Percentiles rank a stretch among this genome's conserved stretches.
Conservation (phyloP, 2,329 filamentous ascomycete genomes). For the Exophiala alcalophila region DNA sequence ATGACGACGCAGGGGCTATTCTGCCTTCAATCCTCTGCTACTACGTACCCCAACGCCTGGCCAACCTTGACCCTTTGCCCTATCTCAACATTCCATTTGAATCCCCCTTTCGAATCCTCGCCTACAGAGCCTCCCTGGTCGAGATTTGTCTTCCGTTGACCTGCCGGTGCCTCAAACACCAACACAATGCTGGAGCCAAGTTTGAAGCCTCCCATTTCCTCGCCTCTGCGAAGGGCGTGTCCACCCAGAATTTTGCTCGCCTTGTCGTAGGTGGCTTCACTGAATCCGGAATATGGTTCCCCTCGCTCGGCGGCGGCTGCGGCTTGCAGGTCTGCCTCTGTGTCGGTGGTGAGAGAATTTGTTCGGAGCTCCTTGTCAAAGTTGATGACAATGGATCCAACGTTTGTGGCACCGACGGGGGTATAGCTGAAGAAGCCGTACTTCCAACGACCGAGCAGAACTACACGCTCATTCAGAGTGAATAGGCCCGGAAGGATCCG, state of each 20-base stretch:
- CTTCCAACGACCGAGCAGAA: slow-evolving; percentile 88
- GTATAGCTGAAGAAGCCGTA: slow-evolving; percentile 97
- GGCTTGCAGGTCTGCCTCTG: slow-evolving; percentile 80
- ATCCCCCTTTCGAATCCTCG: slow-evolving; percentile 61
- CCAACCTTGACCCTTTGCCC: slow-evolving; percentile 88
- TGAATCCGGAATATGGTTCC: slow-evolving; percentile 83
- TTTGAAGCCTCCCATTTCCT: slow-evolving; percentile 98
- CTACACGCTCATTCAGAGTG: slow-evolving; percentile 93
- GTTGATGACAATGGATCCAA: slow-evolving; percentile 94
- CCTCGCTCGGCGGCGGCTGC: slow-evolving; percentile 72
- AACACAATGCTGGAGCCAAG: slow-evolving; percentile 91
- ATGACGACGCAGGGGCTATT: too few species aligned
- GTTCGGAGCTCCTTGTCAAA: slow-evolving; percentile 92
- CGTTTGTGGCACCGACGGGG: slow-evolving; percentile 94
- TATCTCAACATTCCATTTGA: slow-evolving; percentile 81
- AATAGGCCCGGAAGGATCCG: slow-evolving; percentile 90
- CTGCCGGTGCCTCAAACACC: slow-evolving; percentile 88
- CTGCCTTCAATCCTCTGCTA: slow-evolving; percentile 41
- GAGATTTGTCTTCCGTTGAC: slow-evolving; percentile 55
- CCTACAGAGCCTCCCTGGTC: slow-evolving; percentile 57
- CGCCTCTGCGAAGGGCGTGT: slow-evolving; percentile 77
- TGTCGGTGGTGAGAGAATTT: slow-evolving; percentile 89
- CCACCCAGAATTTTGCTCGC: slow-evolving; percentile 77
- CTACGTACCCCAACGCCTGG: slow-evolving; percentile 74
- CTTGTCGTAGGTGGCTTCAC: slow-evolving; percentile 81